Evolutionary conservation across 306 rosid genomes (phyloP), one percentile per base, ranked within the genome.

Genomic region (Quercus engelmannii): DNA sequence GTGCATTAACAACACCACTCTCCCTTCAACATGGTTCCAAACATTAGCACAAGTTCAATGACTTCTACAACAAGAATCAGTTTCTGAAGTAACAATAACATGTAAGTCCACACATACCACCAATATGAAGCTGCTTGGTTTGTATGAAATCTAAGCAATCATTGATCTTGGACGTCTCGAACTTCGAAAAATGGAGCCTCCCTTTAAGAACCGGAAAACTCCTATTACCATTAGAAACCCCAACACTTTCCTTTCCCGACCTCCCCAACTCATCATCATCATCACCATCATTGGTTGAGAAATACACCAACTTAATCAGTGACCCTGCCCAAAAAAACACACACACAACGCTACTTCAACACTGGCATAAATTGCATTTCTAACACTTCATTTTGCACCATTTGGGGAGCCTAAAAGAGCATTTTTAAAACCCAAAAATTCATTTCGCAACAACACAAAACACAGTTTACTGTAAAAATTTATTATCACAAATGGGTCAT

Each of bases 151-250:
- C 94, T 81, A 95, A 26, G 74, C 96, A 90, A 49, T 95, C 98
- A 78, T 86, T 79, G 73, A 93, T 91, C 84, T 90, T 93, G 90
- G 90, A 76, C n/a, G 98, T 90, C 78, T 95, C 98, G 7, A 95
- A 95, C 75, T 83, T 93, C 62, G 84, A 85, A 82, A 95, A 95
- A 84, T 89, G 91, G 71, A 95, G 94, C 83, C 77, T 95, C 87
- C 98, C 98, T 76, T 85, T 79, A 77, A 91, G 83, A 87, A 85
- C 83, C 59, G 82, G 76, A 58, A 9, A 25, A 67, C 78, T 76
- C 80, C 76, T 59, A 19, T 56, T 70, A 69, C 79, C 82, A 19
- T 76, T 86, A 57, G 89, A 84, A 62, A 78, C 89, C 73, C 71
- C 76, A n/a, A 76, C 65, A 55, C 78, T 75, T 25, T 82, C 87